Conservation (phyloP, 1,284 basidiomycete species). For the Golubevia pallescens region DNA sequence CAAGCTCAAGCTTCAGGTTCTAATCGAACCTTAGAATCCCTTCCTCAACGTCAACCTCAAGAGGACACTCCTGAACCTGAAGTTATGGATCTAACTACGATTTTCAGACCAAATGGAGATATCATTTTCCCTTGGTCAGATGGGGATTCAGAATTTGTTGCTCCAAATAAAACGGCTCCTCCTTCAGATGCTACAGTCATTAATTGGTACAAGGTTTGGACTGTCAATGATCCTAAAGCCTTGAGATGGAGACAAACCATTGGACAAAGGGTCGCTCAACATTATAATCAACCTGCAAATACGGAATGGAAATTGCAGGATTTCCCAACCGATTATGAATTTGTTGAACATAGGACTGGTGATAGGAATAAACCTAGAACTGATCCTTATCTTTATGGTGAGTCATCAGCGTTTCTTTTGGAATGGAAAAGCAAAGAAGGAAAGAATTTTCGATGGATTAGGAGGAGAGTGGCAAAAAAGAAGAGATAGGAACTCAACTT, state of each 20-base stretch:
- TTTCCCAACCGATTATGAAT: slow-evolving; percentile 31
- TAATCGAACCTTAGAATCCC: too few species aligned
- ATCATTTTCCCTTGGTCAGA: slow-evolving; percentile 39
- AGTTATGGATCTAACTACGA: background rate
- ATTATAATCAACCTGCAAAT: slow-evolving; percentile 19
- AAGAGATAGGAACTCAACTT: background rate
- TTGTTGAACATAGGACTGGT: slow-evolving; percentile 47
- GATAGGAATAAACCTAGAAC: slow-evolving; percentile 19
- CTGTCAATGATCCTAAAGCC: slow-evolving; percentile 19
- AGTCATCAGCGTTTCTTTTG: too few species aligned
- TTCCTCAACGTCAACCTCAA: too few species aligned
- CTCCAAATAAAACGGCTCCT: slow-evolving; percentile 16
- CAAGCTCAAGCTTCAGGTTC: too few species aligned
- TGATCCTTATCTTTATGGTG: slow-evolving; percentile 40
- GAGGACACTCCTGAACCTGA: too few species aligned
- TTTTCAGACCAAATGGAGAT: slow-evolving; percentile 36
- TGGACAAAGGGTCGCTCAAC: slow-evolving; percentile 21
- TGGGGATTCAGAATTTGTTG: slow-evolving; percentile 27
- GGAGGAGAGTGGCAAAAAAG: too few species aligned
- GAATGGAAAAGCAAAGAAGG: background rate
- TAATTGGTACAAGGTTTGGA: slow-evolving; percentile 36
- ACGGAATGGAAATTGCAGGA: slow-evolving; percentile 34
- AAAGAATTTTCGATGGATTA: too few species aligned
- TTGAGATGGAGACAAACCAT: slow-evolving; percentile 22
- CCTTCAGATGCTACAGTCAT: slow-evolving; percentile 6